phyloP scores from a whole-genome alignment of 345 rosid genomes.

The Passiflora organensis region DNA sequence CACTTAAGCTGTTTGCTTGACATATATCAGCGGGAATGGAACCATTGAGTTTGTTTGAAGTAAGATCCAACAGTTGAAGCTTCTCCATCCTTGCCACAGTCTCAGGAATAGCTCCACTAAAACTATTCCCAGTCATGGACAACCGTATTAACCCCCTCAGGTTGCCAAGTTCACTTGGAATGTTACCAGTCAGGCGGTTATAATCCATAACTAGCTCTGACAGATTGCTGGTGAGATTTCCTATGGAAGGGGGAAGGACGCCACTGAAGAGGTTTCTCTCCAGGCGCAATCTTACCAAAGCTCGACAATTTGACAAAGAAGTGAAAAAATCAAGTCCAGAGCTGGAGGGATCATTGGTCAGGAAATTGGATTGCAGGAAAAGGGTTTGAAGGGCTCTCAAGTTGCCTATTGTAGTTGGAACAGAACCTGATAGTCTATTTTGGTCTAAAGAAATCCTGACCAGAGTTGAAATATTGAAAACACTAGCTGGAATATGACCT shows the following conservation, averaged over 20 bases:
- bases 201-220: not conserved
- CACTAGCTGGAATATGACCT: not conserved
- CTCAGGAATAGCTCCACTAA: not conserved
- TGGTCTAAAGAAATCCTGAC: not conserved
- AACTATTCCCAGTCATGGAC: not conserved
- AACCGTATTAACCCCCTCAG: not conserved
- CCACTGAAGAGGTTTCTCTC: not conserved
- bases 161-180: slow-evolving; percentile 6
- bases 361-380: not conserved
- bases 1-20: not conserved
- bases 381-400: not conserved
- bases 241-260: not conserved
- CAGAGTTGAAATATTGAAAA: not conserved
- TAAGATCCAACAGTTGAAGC: not conserved
- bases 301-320: slow-evolving; percentile 1
- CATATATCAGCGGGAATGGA: not conserved
- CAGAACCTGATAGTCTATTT: not conserved
- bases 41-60: not conserved
- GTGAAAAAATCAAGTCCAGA: not conserved
- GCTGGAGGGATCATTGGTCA: not conserved
- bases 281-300: not conserved
- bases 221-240: not conserved
- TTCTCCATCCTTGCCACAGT: not conserved
- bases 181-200: not conserved
- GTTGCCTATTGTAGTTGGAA: not conserved